A percentile compares a stretch with the other conserved stretches of the same genome.
These are phyloP conservation scores for Blastocrithidia nonstop DNA, from an alignment of 208 protist species.

Conservation along the genomic window DNA sequence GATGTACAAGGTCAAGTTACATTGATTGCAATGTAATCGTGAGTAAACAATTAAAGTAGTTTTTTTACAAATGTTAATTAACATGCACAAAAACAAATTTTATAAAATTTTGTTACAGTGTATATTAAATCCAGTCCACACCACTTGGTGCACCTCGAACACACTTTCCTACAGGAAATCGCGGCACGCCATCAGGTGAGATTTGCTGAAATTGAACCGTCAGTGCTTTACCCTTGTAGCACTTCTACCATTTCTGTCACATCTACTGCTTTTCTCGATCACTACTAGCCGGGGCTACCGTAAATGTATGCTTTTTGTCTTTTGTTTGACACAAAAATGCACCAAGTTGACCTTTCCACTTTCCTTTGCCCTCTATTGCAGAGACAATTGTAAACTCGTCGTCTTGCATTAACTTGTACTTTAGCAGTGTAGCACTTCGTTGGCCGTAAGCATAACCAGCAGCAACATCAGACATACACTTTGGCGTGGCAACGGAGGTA, in stretches of 20 bases:
- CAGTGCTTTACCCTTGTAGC: constrained; percentile 61
- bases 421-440: constrained; percentile 64
- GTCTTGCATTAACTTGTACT: constrained; percentile 84
- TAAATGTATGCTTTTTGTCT: constrained; percentile 35
- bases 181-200: constrained; percentile 61
- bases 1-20: too few species aligned
- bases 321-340: constrained; percentile 63
- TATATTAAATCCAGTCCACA: constrained; percentile 53
- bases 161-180: constrained; percentile 74
- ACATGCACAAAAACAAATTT: too few species aligned
- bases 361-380: constrained; percentile 68
- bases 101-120: constrained; percentile 7
- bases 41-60: too few species aligned
- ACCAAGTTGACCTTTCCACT: constrained; percentile 66
- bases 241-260: constrained; percentile 38
- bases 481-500: background rate
- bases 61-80: too few species aligned
- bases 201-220: constrained; percentile 84
- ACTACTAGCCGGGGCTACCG: constrained; percentile 58
- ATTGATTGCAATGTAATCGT: too few species aligned
- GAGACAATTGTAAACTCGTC: constrained; percentile 75
- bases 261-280: constrained; percentile 47
- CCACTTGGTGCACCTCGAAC: constrained; percentile 50
- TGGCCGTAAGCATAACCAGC: constrained; percentile 67
- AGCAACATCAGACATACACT: background rate